Evolutionary conservation across 257 asterid species (phyloP), one percentile per base, ranked within the genome.

Genomic region (Penstemon barbatus): DNA sequence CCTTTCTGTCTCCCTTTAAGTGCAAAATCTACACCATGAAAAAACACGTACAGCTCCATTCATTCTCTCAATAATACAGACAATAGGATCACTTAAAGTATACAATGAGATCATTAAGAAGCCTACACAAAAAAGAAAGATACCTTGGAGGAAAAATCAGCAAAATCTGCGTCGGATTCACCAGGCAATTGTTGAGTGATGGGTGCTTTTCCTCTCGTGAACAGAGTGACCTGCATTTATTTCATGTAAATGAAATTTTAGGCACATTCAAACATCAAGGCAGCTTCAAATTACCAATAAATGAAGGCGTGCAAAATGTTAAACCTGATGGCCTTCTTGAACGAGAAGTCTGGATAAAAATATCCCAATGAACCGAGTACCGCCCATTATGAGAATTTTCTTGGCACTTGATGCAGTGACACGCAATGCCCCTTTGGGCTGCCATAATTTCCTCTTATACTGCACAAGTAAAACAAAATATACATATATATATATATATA

Each of bases 351-450:
- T 82, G 53, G 99, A 91, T 85, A 94, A 74, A 72, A 94, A 94
- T 54, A 94, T 7, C 18, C 99, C 99, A 63, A 94, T 89, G 76
- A 91, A 94, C 82, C 99, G 79, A 55, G 99, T 91, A 67, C 99
- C 99, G 72, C 99, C 97, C 99, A 94, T 94, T 57, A 91, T 87
- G n/a, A 94, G 96, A 61, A 94, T 84, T 62, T 94, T 94, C 96
- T 94, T 94, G 65, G 82, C 66, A 57, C 94, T 84, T 41, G 97
- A 90, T 71, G 99, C 97, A 51, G 75, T 79, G 45, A 89, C 81
- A 4, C 77, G 75, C 8, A 94, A 72, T 57, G 86, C 84, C 57
- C 83, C 85, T 80, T 80, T 89, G 60, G 92, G 87, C 67, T 78
- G 80, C 85, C 87, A 83, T 73, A 57, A 67, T 76, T 78, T 87